These are phyloP conservation scores for Cupressus sempervirens DNA, from an alignment of 75 land plant genomes.

Conservation along the genomic window DNA sequence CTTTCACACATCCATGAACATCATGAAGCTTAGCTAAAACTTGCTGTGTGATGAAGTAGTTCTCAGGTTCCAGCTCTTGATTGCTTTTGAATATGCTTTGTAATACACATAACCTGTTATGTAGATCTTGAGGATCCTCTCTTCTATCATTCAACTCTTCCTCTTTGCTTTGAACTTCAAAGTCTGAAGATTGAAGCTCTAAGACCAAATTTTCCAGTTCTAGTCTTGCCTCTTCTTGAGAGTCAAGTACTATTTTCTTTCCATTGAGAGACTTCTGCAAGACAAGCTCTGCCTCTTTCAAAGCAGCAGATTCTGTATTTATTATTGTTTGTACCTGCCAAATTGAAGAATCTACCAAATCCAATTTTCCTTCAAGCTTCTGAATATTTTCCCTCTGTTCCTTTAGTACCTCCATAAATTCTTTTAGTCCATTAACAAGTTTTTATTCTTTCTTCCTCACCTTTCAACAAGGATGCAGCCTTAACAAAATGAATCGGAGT, in stretches of 20 bases:
- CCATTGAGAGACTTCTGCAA: constrained; percentile 17
- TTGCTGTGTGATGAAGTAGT: constrained; percentile 13
- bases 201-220: constrained; percentile 32
- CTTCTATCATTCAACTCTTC: constrained; percentile 25
- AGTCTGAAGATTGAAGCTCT: constrained; percentile 29
- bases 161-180: constrained; percentile 36
- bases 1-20: constrained; percentile 14
- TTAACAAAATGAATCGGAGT: constrained; percentile 30
- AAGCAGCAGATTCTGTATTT: constrained; percentile 14
- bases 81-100: background rate
- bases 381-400: constrained; percentile 18
- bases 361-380: constrained; percentile 14
- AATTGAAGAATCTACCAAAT: constrained; percentile 22
- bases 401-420: constrained; percentile 18
- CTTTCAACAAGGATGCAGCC: constrained; percentile 51
- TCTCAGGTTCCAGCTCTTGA: constrained; percentile 3
- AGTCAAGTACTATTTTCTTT: constrained; percentile 26
- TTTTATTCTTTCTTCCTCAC: constrained; percentile 57
- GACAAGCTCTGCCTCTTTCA: constrained; percentile 24
- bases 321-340: constrained; percentile 24
- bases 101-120: constrained; percentile 14
- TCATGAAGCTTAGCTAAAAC: constrained; percentile 23
- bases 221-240: constrained; percentile 18
- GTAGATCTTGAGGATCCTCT: constrained; percentile 6
- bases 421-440: constrained; percentile 31